A percentile compares a stretch with the other conserved stretches of the same genome.
phyloP scores from a whole-genome alignment of 2,329 filamentous ascomycete genomes.

The Emmonsiellopsis sp. region DNA sequence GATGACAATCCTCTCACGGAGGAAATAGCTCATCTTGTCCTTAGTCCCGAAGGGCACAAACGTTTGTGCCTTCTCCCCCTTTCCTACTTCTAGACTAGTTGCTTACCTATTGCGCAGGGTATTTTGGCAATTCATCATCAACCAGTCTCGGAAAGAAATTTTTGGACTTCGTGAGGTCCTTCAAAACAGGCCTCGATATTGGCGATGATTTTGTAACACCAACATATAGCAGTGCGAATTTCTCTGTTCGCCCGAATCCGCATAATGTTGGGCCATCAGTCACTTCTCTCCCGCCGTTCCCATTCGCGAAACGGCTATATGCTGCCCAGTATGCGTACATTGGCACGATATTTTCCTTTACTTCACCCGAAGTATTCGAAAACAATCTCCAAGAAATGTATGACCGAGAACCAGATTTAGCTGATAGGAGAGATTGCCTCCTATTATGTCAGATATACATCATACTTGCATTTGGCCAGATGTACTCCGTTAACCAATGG shows the following conservation, averaged over 20 bases:
- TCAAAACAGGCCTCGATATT: constrained; percentile 3
- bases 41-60: constrained; percentile 4
- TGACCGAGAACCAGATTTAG: constrained; percentile 30
- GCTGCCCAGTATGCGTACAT: constrained; percentile 47
- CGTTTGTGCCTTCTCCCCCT: background rate
- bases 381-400: constrained; percentile 37
- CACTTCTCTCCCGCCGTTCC: constrained; percentile 40
- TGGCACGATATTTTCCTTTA: constrained; percentile 48
- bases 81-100: background rate
- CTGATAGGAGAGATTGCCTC: constrained; percentile 40
- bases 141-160: constrained; percentile 15
- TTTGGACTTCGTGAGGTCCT: constrained; percentile 15
- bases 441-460: constrained; percentile 44
- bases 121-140: constrained; percentile 18
- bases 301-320: constrained; percentile 43
- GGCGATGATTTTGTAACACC: constrained; percentile 5
- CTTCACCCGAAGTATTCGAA: constrained; percentile 40
- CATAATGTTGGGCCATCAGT: constrained; percentile 14
- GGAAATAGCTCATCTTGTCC: constrained; percentile 4
- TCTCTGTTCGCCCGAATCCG: constrained; percentile 1
- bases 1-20: constrained; percentile 4
- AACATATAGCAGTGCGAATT: constrained; percentile 2
- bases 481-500: constrained; percentile 51
- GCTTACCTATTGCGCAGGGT: constrained; percentile 10
- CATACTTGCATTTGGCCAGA: constrained; percentile 46